Evolutionary conservation across 805 yeast species (phyloP).

Genomic region (Maudiozyma bulderi): DNA sequence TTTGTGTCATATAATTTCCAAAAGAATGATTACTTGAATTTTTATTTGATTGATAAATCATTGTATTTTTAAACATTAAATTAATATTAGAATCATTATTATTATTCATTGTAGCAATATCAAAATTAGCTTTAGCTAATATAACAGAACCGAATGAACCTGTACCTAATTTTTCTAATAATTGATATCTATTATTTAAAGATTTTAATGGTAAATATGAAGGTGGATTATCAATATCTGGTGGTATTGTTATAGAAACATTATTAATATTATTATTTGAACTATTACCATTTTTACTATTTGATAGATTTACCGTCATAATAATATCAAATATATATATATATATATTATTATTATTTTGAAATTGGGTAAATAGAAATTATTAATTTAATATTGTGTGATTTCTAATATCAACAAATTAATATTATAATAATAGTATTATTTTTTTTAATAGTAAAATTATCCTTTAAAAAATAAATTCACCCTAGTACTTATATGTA

Average conservation of each 20-base stretch:
- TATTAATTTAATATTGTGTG: too few relatives aligned
- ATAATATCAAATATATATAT: background rate
- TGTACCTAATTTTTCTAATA: constrained; percentile 49
- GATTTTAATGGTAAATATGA: constrained; percentile 36
- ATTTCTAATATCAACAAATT: too few relatives aligned
- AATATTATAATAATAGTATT: too few relatives aligned
- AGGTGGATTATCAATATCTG: constrained; percentile 34
- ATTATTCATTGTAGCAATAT: constrained; percentile 4
- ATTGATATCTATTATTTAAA: constrained; percentile 36
- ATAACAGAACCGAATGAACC: constrained; percentile 72
- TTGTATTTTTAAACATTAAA: constrained; percentile 30
- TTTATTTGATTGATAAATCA: constrained; percentile 33
- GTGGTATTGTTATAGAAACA: constrained; percentile 19
- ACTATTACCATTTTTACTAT: background rate
- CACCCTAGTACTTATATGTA: too few relatives aligned
- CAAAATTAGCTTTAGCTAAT: constrained; percentile 43
- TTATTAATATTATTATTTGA: background rate
- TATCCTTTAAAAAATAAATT: too few relatives aligned
- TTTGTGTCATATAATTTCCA: constrained; percentile 29
- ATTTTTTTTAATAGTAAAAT: too few relatives aligned
- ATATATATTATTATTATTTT: too few relatives aligned
- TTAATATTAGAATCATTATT: background rate
- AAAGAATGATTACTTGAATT: constrained; percentile 4
- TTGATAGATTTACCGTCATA: background rate
- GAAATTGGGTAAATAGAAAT: background rate